Base-by-base conservation (phyloP, 176 grass and related monocot species). In the Eleusine indica region DNA sequence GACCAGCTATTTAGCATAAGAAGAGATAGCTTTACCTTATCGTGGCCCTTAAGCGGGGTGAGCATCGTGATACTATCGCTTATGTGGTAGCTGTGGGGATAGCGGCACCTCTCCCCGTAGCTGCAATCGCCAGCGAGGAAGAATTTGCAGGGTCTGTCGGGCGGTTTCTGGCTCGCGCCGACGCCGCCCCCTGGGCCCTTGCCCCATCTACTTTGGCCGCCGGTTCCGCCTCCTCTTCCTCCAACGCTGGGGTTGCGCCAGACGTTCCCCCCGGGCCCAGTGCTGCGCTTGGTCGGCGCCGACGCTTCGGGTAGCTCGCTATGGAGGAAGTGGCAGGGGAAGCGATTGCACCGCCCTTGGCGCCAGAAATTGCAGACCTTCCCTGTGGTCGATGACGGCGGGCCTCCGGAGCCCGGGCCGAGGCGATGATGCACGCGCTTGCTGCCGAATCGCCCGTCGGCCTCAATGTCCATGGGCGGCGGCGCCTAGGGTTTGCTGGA, bases 271-370 rank as follows among this genome's bases (percentile, higher is more conserved):
- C 82, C 79, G 38, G 70, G 58, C 15, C 78, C 76, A 7, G 40
- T 46, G 71, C 35, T 22, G 63, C 85, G 91, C 86, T 91, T 89
- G 18, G 81, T 39, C 51, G 90, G 84, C 82, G 89, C 71, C 9
- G 88, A 68, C 51, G 22, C 89, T 14, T 88, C 82, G 15, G 88
- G 83, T 17, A 87, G 86, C 82, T 99, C 93, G 86, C 97, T 96
- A 35, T 99, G 97, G 52, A 99, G 93, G 84, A 77, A 99, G 42
- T 91, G 83, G 87, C 97, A 99, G 14, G 91, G 93, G 88, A 94
- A 92, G 66, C 93, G 93, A 37, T 87, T 99, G 88, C 97, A 99
- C 41, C 89, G 91, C 61, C 97, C 97, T 3, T 90, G 91, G 68
- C 84, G 89, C 97, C 97, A 99, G 65, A 86, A 88, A 78, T 71